phyloP scores from a whole-genome alignment of 2,329 filamentous ascomycete species.

The Phyllosticta citribraziliensis region DNA sequence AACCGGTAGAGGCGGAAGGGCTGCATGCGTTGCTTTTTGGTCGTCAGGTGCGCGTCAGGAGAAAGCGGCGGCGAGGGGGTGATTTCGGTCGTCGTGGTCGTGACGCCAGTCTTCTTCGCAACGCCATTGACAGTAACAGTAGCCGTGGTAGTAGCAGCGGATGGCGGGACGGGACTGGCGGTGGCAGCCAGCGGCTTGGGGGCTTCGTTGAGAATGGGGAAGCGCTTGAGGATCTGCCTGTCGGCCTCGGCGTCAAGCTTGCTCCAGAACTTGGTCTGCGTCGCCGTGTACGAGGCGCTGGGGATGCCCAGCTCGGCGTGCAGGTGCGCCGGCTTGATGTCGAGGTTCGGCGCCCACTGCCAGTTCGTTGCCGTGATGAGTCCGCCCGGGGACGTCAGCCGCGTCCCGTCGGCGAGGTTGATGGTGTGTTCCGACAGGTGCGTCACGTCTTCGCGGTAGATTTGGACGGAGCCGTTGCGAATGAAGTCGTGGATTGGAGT shows the following conservation, averaged over 20 bases:
- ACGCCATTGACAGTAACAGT: not conserved
- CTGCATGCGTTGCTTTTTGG: slow-evolving; percentile 25
- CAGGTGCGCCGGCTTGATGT: slow-evolving; percentile 30
- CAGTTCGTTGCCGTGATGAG: slow-evolving; percentile 50
- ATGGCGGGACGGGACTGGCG: not conserved
- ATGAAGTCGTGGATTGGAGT: slow-evolving; percentile 49
- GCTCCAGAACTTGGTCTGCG: not conserved
- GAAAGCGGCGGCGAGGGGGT: slow-evolving; percentile 7
- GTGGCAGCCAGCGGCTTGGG: not conserved
- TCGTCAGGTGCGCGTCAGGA: slow-evolving; percentile 25
- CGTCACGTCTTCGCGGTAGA: slow-evolving; percentile 47
- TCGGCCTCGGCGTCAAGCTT: not conserved
- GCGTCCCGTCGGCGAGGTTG: slow-evolving; percentile 38
- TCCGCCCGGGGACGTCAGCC: slow-evolving; percentile 35
- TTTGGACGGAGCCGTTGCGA: slow-evolving; percentile 40
- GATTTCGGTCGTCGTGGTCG: not conserved
- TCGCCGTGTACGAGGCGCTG: not conserved
- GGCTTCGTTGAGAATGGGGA: not conserved
- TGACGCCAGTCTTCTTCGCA: not conserved
- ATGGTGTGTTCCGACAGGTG: slow-evolving; percentile 38
- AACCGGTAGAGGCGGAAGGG: slow-evolving; percentile 34
- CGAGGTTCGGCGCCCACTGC: slow-evolving; percentile 40
- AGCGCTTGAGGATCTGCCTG: not conserved
- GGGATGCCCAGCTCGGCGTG: not conserved
- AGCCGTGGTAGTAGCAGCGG: not conserved